These are phyloP conservation scores for Colletotrichum navitas DNA, from an alignment of 2,329 filamentous ascomycete genomes.

Conservation along the genomic window DNA sequence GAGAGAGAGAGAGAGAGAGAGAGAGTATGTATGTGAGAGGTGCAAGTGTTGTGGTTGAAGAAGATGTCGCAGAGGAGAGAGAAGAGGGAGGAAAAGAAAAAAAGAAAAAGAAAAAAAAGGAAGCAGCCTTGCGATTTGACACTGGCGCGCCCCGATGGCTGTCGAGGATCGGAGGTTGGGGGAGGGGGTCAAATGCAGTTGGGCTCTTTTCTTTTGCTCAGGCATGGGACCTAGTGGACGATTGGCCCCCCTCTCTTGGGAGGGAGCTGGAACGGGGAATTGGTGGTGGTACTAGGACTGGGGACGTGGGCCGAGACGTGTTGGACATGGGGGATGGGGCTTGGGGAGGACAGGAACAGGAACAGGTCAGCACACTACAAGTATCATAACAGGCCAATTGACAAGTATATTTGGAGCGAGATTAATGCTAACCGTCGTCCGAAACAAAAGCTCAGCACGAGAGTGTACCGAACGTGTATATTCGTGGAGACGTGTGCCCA, in stretches of 20 bases:
- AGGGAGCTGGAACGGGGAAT: background rate
- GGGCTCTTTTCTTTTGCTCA: conserved; percentile 16
- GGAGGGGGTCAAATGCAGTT: conserved; percentile 33
- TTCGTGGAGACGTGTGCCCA: too few species aligned
- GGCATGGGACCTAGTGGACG: conserved; percentile 1
- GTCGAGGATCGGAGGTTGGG: conserved; percentile 41
- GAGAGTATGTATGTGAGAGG: background rate
- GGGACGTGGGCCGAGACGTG: conserved; percentile 18
- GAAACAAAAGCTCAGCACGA: conserved; percentile 20
- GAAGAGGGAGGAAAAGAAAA: background rate
- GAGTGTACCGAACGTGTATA: background rate
- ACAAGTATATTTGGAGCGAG: conserved; percentile 34
- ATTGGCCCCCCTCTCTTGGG: background rate
- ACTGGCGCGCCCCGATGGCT: conserved; percentile 22
- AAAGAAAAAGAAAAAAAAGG: conserved; percentile 18
- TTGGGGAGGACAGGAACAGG: too few species aligned
- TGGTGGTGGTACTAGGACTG: conserved; percentile 8
- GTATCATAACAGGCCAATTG: conserved; percentile 32
- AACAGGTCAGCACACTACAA: background rate
- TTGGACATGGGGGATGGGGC: conserved; percentile 2
- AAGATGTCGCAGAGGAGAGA: conserved; percentile 23
- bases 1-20: conserved; percentile 21
- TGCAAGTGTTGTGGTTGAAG: background rate
- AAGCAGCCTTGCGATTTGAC: conserved; percentile 35
- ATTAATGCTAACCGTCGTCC: conserved; percentile 38